phyloP scores from a whole-genome alignment of 805 yeast genomes.

The Yueomyces sinensis region DNA sequence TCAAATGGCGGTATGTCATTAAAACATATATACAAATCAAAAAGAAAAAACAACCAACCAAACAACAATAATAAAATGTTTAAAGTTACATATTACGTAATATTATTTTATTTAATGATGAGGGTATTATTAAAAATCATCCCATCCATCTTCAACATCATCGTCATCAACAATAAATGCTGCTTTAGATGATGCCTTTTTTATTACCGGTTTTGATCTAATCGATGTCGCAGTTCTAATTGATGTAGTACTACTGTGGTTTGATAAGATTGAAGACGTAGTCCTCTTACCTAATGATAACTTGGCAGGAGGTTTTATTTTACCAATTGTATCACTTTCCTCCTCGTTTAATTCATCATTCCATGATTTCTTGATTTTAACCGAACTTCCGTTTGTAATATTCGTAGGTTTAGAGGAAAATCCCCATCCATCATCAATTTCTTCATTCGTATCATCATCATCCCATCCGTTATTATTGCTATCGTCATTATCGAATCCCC shows the following conservation, averaged over 20 bases:
- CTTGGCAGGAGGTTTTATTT: not conserved
- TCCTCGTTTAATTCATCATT: slow-evolving; percentile 7
- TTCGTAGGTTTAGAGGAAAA: not conserved
- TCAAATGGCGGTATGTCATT: too few relatives aligned
- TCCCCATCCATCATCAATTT: not conserved
- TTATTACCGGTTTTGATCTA: not conserved
- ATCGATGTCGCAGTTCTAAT: not conserved
- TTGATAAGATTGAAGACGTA: not conserved
- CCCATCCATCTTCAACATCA: slow-evolving; percentile 7
- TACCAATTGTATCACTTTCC: not conserved
- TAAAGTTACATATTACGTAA: too few relatives aligned
- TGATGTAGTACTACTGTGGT: not conserved
- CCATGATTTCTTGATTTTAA: slow-evolving; percentile 12
- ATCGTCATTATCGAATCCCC: not conserved
- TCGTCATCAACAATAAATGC: not conserved
- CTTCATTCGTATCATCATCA: not conserved
- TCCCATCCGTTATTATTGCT: slow-evolving; percentile 21
- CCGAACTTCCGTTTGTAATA: slow-evolving; percentile 2
- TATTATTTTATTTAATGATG: too few relatives aligned
- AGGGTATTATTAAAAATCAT: slow-evolving; percentile 5
- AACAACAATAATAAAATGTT: too few relatives aligned
- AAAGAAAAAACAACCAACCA: too few relatives aligned
- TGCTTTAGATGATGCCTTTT: not conserved
- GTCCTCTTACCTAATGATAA: not conserved
- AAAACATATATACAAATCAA: too few relatives aligned